phyloP scores from a whole-genome alignment of 257 asterid genomes.

The Fraxinus quadrangulata region DNA sequence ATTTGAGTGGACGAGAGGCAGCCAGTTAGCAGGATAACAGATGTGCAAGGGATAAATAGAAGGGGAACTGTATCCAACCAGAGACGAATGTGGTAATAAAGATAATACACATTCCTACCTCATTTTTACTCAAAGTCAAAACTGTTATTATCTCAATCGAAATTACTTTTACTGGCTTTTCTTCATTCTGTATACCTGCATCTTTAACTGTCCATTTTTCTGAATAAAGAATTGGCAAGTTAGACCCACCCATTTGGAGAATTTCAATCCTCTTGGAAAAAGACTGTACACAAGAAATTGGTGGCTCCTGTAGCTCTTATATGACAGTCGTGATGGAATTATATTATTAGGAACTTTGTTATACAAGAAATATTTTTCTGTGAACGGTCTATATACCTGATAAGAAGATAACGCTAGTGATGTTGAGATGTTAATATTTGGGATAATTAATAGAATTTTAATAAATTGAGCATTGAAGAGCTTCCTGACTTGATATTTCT shows the following conservation, averaged over 20 bases:
- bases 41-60: neutral
- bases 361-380: conserved; percentile 28
- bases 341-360: conserved; percentile 38
- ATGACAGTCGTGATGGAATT: conserved; percentile 30
- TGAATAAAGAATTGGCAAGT: conserved; percentile 24
- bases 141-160: conserved; percentile 16
- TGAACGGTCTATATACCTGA: conserved; percentile 36
- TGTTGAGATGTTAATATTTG: conserved; percentile 14
- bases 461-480: conserved; percentile 1
- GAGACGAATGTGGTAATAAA: conserved; percentile 21
- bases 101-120: conserved; percentile 24
- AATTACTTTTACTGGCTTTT: conserved; percentile 34
- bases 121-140: conserved; percentile 10
- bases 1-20: conserved; percentile 23
- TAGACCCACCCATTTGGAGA: conserved; percentile 34
- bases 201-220: conserved; percentile 26
- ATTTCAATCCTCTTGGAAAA: conserved; percentile 60
- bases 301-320: conserved; percentile 62
- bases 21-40: conserved; percentile 30
- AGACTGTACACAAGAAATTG: conserved; percentile 67
- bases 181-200: conserved; percentile 32
- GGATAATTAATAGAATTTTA: conserved; percentile 3
- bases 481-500: conserved; percentile 21
- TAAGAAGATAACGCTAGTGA: conserved; percentile 44
- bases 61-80: conserved; percentile 3